phyloP scores from a whole-genome alignment of 768 basidiomycete genomes.

The Boletus vinaceobasis region DNA sequence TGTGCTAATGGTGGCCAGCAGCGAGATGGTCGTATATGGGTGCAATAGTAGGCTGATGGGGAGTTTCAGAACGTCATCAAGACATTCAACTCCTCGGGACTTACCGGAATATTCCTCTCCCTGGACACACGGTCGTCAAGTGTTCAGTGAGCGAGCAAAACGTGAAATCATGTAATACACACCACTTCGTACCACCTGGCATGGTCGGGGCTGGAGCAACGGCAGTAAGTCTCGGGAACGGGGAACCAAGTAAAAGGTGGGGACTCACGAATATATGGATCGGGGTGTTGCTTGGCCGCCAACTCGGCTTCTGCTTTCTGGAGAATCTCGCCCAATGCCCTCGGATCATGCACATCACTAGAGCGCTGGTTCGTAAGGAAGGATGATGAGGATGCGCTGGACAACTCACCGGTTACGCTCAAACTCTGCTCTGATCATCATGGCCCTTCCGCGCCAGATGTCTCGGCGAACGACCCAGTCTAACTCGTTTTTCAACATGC shows the following conservation, averaged over 20 bases:
- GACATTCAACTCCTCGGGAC: slow-evolving; percentile 24
- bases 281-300: slow-evolving; percentile 71
- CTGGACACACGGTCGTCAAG: slow-evolving; percentile 31
- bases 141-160: background rate
- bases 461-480: slow-evolving; percentile 89
- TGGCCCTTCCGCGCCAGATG: slow-evolving; percentile 79
- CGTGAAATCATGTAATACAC: slow-evolving; percentile 28
- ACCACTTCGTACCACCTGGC: slow-evolving; percentile 97
- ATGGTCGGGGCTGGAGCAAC: slow-evolving; percentile 60
- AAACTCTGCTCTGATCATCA: slow-evolving; percentile 88
- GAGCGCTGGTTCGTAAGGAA: background rate
- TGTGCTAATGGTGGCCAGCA: slow-evolving; percentile 30
- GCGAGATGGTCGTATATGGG: slow-evolving; percentile 62
- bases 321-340: slow-evolving; percentile 72
- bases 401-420: slow-evolving; percentile 77
- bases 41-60: slow-evolving; percentile 53
- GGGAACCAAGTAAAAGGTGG: background rate
- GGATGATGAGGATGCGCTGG: slow-evolving; percentile 12
- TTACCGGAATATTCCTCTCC: slow-evolving; percentile 81
- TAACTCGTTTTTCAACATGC: slow-evolving; percentile 79
- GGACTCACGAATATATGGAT: slow-evolving; percentile 87
- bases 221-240: slow-evolving; percentile 1
- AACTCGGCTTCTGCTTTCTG: slow-evolving; percentile 77
- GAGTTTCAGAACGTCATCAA: background rate
- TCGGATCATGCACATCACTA: slow-evolving; percentile 82